Conservation (phyloP, 1,139 yeast species). For the Diutina ranongensis region DNA sequence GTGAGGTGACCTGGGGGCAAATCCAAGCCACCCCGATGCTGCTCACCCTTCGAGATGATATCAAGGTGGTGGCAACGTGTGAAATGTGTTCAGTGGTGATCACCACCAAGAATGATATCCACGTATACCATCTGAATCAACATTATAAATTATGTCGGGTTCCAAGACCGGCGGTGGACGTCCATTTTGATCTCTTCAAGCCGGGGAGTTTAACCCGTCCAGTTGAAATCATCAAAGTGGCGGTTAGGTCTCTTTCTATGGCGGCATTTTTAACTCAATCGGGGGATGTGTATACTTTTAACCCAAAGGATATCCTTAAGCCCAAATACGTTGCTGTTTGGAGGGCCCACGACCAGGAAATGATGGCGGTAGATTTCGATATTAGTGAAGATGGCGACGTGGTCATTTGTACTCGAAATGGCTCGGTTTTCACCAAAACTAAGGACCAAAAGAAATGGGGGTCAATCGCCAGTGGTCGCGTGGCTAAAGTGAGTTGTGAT, state of each 20-base stretch:
- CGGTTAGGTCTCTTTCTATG: slow-evolving; percentile 22
- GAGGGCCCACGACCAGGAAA: slow-evolving; percentile 42
- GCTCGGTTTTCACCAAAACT: slow-evolving; percentile 40
- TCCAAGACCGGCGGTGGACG: slow-evolving; percentile 24
- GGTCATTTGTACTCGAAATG: slow-evolving; percentile 54
- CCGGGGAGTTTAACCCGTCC: slow-evolving; percentile 38
- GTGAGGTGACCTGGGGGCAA: slow-evolving; percentile 22
- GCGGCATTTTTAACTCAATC: slow-evolving; percentile 36
- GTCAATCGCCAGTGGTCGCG: slow-evolving; percentile 35
- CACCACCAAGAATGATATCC: slow-evolving; percentile 47
- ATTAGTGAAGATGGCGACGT: slow-evolving; percentile 60
- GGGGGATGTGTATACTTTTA: slow-evolving; percentile 39
- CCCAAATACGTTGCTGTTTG: slow-evolving; percentile 32
- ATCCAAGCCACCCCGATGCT: slow-evolving; percentile 31
- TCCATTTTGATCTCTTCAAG: slow-evolving; percentile 40
- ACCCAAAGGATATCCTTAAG: slow-evolving; percentile 5
- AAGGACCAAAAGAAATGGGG: slow-evolving; percentile 36
- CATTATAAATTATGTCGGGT: slow-evolving; percentile 38
- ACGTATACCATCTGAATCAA: slow-evolving; percentile 47
- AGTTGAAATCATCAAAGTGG: slow-evolving; percentile 21
- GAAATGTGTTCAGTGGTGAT: slow-evolving; percentile 64
- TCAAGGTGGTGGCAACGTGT: slow-evolving; percentile 52
- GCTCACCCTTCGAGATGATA: slow-evolving; percentile 34
- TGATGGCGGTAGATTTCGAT: slow-evolving; percentile 50
- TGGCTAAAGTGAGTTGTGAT: slow-evolving; percentile 54